Evolutionary conservation across 306 rosid species (phyloP).

Genomic region (Cotoneaster glaucophyllus): DNA sequence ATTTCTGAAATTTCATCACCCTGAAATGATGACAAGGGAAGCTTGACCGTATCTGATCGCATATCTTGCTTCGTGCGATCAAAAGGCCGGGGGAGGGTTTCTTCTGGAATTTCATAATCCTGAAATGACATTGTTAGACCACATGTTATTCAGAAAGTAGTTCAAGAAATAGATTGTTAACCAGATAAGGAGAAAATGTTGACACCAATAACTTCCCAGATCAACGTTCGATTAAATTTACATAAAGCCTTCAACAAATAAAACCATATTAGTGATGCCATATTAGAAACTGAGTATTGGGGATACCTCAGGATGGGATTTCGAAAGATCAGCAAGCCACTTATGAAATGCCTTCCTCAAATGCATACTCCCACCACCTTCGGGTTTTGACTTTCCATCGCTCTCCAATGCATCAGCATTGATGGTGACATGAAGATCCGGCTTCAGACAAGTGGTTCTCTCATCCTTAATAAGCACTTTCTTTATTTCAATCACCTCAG

Average conservation of each 20-base stretch:
- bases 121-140: conserved; percentile 24
- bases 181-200: not conserved
- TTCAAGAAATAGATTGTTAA: not conserved
- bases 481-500: conserved; percentile 55
- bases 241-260: not conserved
- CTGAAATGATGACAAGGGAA: conserved; percentile 3
- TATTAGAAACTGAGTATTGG: not conserved
- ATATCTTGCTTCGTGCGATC: conserved; percentile 15
- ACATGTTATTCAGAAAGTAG: not conserved
- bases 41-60: not conserved
- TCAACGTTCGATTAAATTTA: not conserved
- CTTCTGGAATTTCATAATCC: conserved; percentile 73
- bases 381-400: conserved; percentile 18
- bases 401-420: conserved; percentile 30
- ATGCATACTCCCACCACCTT: conserved; percentile 19
- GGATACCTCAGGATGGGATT: conserved; percentile 63
- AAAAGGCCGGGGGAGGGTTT: conserved; percentile 63
- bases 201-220: not conserved
- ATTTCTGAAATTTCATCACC: conserved; percentile 19
- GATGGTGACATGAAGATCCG: conserved; percentile 58
- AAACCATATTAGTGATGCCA: not conserved
- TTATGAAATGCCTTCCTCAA: conserved; percentile 40
- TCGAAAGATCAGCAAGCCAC: conserved; percentile 35
- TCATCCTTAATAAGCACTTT: conserved; percentile 44
- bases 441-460: conserved; percentile 56